These are phyloP conservation scores for Triadica sebifera DNA, from an alignment of 345 rosid genomes.

Conservation along the genomic window DNA sequence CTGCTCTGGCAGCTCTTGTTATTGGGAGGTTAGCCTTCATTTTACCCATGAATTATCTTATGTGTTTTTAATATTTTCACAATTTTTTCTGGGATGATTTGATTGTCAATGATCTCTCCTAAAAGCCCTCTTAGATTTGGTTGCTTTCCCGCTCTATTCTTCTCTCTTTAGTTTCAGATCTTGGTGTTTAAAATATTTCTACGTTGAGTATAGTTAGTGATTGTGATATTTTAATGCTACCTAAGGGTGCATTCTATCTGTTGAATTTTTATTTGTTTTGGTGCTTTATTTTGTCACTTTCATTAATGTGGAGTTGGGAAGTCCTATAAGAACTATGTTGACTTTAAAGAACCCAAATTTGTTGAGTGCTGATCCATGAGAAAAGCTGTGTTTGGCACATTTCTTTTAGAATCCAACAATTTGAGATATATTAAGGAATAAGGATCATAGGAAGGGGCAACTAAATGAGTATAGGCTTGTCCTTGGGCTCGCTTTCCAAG, in stretches of 20 bases:
- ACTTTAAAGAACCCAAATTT: not conserved
- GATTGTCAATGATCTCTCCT: not conserved
- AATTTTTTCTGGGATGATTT: not conserved
- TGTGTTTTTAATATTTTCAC: not conserved
- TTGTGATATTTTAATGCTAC: not conserved
- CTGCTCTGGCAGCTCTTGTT: constrained; percentile 80
- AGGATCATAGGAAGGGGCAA: not conserved
- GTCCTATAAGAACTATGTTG: not conserved
- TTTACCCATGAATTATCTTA: not conserved
- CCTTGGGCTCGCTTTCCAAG: not conserved
- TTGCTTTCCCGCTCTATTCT: not conserved
- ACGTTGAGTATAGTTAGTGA: not conserved
- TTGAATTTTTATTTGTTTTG: not conserved
- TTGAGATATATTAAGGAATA: not conserved
- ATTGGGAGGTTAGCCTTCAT: constrained; percentile 62
- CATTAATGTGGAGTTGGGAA: not conserved
- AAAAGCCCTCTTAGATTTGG: not conserved
- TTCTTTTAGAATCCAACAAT: not conserved
- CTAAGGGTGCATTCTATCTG: not conserved
- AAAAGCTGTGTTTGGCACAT: not conserved
- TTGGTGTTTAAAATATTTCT: not conserved
- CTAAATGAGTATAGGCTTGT: not conserved
- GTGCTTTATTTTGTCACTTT: not conserved
- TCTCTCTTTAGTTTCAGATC: not conserved
- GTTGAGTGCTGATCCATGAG: not conserved